Evolutionary conservation across 1,284 basidiomycete species (phyloP).

Genomic region (Moesziomyces sp.): DNA sequence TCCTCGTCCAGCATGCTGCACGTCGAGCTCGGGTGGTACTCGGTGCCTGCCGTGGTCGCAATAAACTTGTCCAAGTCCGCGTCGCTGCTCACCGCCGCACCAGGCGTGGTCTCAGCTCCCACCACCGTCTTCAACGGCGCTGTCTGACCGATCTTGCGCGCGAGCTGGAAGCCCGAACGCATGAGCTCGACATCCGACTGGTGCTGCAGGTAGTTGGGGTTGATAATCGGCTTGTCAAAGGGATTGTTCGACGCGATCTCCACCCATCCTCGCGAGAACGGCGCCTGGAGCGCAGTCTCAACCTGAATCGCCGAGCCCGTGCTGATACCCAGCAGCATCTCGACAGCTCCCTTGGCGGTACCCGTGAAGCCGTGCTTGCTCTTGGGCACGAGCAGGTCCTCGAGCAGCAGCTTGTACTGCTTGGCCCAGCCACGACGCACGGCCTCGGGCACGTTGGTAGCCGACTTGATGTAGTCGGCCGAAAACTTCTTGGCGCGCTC

Average conservation of each 20-base stretch:
- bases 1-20: constrained; percentile 75
- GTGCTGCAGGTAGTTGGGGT: constrained; percentile 57
- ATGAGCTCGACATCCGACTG: constrained; percentile 51
- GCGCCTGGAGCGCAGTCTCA: constrained; percentile 57
- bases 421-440: constrained; percentile 48
- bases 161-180: constrained; percentile 51
- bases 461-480: constrained; percentile 40
- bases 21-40: constrained; percentile 72
- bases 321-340: constrained; percentile 57
- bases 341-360: constrained; percentile 43
- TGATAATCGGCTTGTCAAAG: constrained; percentile 53
- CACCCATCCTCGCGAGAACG: constrained; percentile 62
- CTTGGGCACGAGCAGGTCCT: constrained; percentile 27
- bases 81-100: constrained; percentile 34
- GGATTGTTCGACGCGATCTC: constrained; percentile 48
- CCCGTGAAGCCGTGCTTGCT: constrained; percentile 35
- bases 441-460: constrained; percentile 33
- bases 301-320: constrained; percentile 42
- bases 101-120: constrained; percentile 32
- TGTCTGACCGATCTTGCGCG: constrained; percentile 45
- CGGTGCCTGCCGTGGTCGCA: constrained; percentile 38
- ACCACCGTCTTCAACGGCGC: constrained; percentile 36
- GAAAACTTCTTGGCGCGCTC: constrained; percentile 28
- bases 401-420: constrained; percentile 46
- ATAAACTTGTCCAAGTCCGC: constrained; percentile 49